Percentiles rank a stretch among this genome's conserved stretches.
These are phyloP conservation scores for Dendrocalamus sinicus DNA, from an alignment of 176 grass and related monocot species.

Conservation along the genomic window DNA sequence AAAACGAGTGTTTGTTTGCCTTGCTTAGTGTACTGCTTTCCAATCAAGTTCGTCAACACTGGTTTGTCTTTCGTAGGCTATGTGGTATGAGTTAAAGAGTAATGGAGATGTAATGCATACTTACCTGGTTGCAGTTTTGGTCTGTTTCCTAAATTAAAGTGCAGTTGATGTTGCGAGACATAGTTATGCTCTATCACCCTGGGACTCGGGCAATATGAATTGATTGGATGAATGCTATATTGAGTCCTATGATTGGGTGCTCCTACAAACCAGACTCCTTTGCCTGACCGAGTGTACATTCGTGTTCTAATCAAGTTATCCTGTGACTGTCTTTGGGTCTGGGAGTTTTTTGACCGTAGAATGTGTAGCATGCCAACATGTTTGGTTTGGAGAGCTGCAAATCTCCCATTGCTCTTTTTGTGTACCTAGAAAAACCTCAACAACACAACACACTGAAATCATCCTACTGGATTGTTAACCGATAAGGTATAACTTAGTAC, in stretches of 20 bases:
- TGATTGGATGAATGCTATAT: not conserved
- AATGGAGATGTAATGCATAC: conserved; percentile 36
- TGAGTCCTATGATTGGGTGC: not conserved
- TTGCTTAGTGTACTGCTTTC: conserved; percentile 44
- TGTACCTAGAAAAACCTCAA: not conserved
- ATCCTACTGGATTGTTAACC: not conserved
- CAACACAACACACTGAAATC: not conserved
- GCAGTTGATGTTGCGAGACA: not conserved
- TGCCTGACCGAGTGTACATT: not conserved
- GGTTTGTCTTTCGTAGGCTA: conserved; percentile 26
- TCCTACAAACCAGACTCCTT: not conserved
- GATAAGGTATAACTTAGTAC: not conserved
- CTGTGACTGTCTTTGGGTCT: not conserved
- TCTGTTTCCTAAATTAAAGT: conserved; percentile 27
- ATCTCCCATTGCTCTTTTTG: not conserved
- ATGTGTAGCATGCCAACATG: not conserved
- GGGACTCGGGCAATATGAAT: not conserved
- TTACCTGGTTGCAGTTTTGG: conserved; percentile 41
- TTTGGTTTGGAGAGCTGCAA: not conserved
- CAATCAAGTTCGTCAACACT: conserved; percentile 31
- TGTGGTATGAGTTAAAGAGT: not conserved
- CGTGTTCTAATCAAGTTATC: not conserved
- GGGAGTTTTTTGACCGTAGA: not conserved
- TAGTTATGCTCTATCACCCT: not conserved
- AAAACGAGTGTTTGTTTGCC: not conserved